Conservation (phyloP, 2,329 filamentous ascomycete genomes). For the Colletotrichum eremochloae region DNA sequence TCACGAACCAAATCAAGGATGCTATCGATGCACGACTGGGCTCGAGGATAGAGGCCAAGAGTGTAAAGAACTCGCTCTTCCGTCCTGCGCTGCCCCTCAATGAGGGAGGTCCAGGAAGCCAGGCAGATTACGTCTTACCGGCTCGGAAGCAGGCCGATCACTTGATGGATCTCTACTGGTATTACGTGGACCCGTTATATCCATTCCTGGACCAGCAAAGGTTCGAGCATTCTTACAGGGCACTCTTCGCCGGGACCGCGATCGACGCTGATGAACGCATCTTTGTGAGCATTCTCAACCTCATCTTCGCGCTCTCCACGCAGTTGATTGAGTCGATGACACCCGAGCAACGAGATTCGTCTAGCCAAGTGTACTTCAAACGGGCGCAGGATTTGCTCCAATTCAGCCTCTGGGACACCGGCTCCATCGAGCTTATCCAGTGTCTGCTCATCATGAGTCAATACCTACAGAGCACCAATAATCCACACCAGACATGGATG, state of each 20-base stretch:
- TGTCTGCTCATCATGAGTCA: slow-evolving; percentile 62
- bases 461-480: slow-evolving; percentile 63
- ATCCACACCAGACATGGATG: slow-evolving; percentile 64
- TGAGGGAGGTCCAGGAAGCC: neutral
- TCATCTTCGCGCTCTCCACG: slow-evolving; percentile 60
- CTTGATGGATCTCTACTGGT: slow-evolving; percentile 61
- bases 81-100: slow-evolving; percentile 42
- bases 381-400: slow-evolving; percentile 58
- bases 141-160: slow-evolving; percentile 59
- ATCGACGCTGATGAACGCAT: slow-evolving; percentile 56
- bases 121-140: slow-evolving; percentile 56
- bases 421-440: slow-evolving; percentile 60
- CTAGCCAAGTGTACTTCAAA: slow-evolving; percentile 57
- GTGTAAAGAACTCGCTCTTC: slow-evolving; percentile 33
- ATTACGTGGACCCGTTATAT: slow-evolving; percentile 60
- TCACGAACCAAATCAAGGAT: slow-evolving; percentile 60
- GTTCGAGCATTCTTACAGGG: slow-evolving; percentile 55
- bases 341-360: slow-evolving; percentile 54
- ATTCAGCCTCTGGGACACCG: slow-evolving; percentile 58
- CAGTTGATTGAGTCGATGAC: slow-evolving; percentile 58
- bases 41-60: slow-evolving; percentile 5
- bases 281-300: slow-evolving; percentile 60
- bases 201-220: slow-evolving; percentile 57
- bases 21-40: slow-evolving; percentile 54
- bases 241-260: slow-evolving; percentile 55